Evolutionary conservation across 2,329 filamentous ascomycete species (phyloP), one percentile per base, ranked within the genome.

Genomic region (Myriosclerotinia duriaeana): DNA sequence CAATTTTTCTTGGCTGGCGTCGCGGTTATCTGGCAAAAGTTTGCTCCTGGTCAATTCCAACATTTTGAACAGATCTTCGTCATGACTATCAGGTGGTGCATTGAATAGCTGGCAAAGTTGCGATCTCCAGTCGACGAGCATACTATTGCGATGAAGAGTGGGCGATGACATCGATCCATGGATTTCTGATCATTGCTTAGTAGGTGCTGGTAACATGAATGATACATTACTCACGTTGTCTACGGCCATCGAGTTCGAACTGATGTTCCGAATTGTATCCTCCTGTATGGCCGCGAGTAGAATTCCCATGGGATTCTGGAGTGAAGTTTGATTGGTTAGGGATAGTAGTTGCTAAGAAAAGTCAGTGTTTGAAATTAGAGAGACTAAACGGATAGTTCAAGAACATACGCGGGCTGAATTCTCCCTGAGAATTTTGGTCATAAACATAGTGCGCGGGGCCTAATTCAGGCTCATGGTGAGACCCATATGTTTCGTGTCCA

Each of bases 281-380:
- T 12, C 14, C 26, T 42, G 46, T 20, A 44, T 60, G 64, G 12
- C 54, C 38, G 14, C 55, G 64, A 46, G 54, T 53, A n/a, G 64
- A 61, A 61, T 61, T 65, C 22, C 64, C 64, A 65, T 65, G 64
- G n/a, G 64, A 65, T 61, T 58, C 34, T 52, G 64, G 64, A n/a
- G 64, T 65, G 14, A 65, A 65, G 20, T 46, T 65, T 36, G 64
- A 53, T 46, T 52, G 54, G 30, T 65, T 65, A 26, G 64, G 54
- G 12, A 65, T 40, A 3, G 64, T 65, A 38, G 64, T 61, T 65
- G 17, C 64, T 65, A 36, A 34, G 20, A 38, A 14, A 44, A 42
- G 17, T 60, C 9, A 60, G 58, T 22, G 50, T 50, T 22, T 22
- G 1, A 7, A 36, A 42, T 30, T 53, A 52, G 48, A 26, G 12